Evolutionary conservation across 225 moss, liverwort and hornwort genomes (phyloP).

Genomic region (Rhytidiadelphus loreus): DNA sequence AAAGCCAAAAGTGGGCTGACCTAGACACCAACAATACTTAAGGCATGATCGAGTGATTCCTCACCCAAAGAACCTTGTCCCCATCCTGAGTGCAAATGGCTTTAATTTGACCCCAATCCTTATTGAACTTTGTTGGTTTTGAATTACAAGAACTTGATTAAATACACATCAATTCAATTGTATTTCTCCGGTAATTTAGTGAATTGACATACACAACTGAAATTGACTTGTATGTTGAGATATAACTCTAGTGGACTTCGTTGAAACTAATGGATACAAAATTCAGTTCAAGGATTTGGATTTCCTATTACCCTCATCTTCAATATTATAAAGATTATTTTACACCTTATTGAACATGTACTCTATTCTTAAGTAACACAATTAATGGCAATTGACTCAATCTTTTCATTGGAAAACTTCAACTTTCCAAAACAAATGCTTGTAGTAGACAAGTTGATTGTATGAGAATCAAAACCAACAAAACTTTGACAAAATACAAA

Average conservation of each 20-base stretch:
- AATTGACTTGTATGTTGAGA: not conserved
- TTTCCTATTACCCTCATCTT: not conserved
- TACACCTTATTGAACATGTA: not conserved
- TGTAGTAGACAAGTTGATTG: not conserved
- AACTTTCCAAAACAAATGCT: not conserved
- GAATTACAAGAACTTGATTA: not conserved
- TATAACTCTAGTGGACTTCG: not conserved
- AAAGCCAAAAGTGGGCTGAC: not conserved
- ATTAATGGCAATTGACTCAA: not conserved
- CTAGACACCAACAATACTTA: not conserved
- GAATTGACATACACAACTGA: fast-evolving
- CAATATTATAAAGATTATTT: not conserved
- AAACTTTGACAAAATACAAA: not conserved
- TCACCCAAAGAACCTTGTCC: not conserved
- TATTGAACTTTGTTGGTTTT: not conserved
- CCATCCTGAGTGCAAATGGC: not conserved
- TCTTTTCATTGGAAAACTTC: not conserved
- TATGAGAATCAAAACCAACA: not conserved
- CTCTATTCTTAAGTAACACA: not conserved
- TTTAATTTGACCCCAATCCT: not conserved
- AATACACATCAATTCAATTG: not conserved
- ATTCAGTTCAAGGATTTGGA: not conserved
- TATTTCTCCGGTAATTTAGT: not conserved
- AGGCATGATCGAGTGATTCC: not conserved
- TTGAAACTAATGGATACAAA: too few relatives aligned